Conservation (phyloP, 2,329 filamentous ascomycete genomes). For the Phyllosticta paracitricarpa region DNA sequence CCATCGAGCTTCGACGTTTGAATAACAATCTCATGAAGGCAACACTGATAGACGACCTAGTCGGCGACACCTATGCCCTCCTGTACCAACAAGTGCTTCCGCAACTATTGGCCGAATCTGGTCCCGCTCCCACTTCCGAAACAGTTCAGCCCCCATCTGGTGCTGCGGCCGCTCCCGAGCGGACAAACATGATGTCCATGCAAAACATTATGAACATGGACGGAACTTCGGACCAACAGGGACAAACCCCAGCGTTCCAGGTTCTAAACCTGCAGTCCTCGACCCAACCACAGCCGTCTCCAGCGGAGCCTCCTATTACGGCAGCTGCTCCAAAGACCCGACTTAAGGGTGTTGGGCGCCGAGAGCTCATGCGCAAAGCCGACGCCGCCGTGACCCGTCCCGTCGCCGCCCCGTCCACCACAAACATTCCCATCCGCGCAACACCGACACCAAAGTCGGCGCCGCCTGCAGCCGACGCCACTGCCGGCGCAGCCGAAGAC, state of each 20-base stretch:
- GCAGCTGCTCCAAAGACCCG: constrained; percentile 21
- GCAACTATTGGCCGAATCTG: constrained; percentile 41
- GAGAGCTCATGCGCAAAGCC: constrained; percentile 49
- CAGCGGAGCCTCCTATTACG: constrained; percentile 12
- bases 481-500: constrained; percentile 10
- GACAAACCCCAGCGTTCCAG: neutral
- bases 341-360: constrained; percentile 49
- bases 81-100: constrained; percentile 60
- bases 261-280: constrained; percentile 11
- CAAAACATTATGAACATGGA: constrained; percentile 25
- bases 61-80: constrained; percentile 77
- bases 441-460: neutral
- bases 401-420: neutral
- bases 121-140: constrained; percentile 17
- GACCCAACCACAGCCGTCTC: constrained; percentile 13
- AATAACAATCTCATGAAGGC: constrained; percentile 85
- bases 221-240: constrained; percentile 13
- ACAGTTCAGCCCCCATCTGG: constrained; percentile 13
- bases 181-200: constrained; percentile 18
- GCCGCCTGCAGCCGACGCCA: neutral
- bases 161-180: constrained; percentile 8
- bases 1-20: constrained; percentile 62
- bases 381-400: constrained; percentile 42
- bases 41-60: constrained; percentile 79
- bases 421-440: constrained; percentile 4